Evolutionary conservation across 2,329 filamentous ascomycete species (phyloP), one percentile per base, ranked within the genome.

Genomic region (Aspergillus jensenii): DNA sequence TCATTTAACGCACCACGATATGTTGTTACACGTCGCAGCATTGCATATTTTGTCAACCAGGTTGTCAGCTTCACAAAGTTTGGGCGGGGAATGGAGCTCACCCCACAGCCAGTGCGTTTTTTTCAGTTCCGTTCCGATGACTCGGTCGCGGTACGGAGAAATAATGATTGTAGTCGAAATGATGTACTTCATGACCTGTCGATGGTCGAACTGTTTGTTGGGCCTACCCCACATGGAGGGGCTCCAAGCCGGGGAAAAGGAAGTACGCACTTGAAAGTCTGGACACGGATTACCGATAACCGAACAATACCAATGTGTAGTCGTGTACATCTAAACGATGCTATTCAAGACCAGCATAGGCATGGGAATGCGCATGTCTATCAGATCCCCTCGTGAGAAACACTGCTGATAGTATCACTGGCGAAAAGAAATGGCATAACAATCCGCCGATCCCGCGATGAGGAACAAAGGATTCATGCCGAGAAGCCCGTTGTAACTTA

Each of bases 231-330:
- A 50, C 50, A 44, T 58, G 50, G 50, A 48, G 51, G 41, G 35
- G n/a, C 25, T 1, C 55, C 48, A 52, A 50, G 45, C 45, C 55
- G 56, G 56, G 37, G 51, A 35, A 58, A 58, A 45, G 56, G 56
- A 58, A 50, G 51, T 50, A 23, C 41, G 25, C 25, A 31, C 27
- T 31, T 9, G 27, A 31, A 31, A 31, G 27, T 45, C 43, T 35
- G 40, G 15, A 19, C n/a, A 48, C 45, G 15, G 37, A 52, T 41
- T 41, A 33, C 49, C 49, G 49, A 52, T 33, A 52, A 31, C 49
- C 49, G 39, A 31, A 43, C 23, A 35, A 14, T 17, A 25, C 14
- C 19, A 27, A 12, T n/a, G 23, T 37, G 8, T 11, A 31, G 27
- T 11, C 9, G 27, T 31, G 27, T 31, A 1, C 9, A 9, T 4